These are phyloP conservation scores for Cadophora gregata DNA, from an alignment of 2,329 filamentous ascomycete genomes.

Conservation along the genomic window DNA sequence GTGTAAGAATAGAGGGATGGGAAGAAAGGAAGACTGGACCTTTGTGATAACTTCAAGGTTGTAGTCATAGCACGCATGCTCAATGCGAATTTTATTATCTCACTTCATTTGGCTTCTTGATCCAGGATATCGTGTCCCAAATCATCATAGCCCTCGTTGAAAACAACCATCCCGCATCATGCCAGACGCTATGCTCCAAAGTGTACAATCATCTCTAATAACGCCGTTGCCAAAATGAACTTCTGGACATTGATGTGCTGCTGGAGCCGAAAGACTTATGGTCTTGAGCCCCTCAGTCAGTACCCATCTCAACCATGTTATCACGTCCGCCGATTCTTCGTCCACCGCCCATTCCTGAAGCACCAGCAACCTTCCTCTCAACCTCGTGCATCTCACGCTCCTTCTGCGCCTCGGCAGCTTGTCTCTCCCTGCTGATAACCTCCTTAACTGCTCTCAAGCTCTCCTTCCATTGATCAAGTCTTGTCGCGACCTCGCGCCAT, in stretches of 20 bases:
- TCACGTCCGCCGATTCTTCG: constrained; percentile 48
- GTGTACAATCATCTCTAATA: constrained; percentile 39
- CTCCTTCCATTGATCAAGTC: constrained; percentile 89
- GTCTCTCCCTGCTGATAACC: constrained; percentile 81
- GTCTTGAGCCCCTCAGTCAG: constrained; percentile 38
- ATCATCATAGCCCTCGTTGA: constrained; percentile 25
- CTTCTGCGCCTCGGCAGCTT: constrained; percentile 76
- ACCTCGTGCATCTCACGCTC: constrained; percentile 78
- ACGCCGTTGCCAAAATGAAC: constrained; percentile 34
- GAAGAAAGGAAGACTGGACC: constrained; percentile 10
- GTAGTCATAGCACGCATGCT: constrained; percentile 32
- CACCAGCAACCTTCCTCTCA: constrained; percentile 62
- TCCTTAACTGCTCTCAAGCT: constrained; percentile 79
- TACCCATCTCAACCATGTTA: constrained; percentile 46
- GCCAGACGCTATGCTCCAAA: constrained; percentile 44
- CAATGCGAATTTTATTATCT: constrained; percentile 33
- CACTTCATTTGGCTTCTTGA: constrained; percentile 19
- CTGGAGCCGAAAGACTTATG: constrained; percentile 11
- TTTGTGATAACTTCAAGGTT: constrained; percentile 28
- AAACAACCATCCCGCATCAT: constrained; percentile 39
- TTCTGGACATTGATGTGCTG: constrained; percentile 22
- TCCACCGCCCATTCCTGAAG: constrained; percentile 48
- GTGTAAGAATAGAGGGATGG: constrained; percentile 14
- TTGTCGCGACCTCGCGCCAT: constrained; percentile 91
- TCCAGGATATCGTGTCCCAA: constrained; percentile 18